phyloP scores from a whole-genome alignment of 306 rosid species.

The Parietaria judaica region DNA sequence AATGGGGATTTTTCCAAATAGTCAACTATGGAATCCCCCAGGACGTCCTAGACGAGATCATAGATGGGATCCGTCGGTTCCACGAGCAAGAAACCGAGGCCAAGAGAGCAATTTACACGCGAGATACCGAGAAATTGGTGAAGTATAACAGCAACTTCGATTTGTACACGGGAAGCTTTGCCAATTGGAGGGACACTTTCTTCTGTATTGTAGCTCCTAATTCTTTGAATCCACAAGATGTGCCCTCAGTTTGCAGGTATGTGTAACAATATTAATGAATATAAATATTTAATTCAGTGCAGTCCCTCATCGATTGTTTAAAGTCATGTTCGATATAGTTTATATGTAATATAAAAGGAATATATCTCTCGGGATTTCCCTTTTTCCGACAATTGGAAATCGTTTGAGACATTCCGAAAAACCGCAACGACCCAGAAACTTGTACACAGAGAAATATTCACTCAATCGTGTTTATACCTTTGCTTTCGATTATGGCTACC shows the following conservation, averaged over 20 bases:
- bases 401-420: too few species aligned
- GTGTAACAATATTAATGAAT: too few species aligned
- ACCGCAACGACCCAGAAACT: too few species aligned
- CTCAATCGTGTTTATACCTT: too few species aligned
- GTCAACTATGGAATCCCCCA: constrained; percentile 36
- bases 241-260: constrained; percentile 43
- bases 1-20: constrained; percentile 43
- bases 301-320: too few species aligned
- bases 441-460: too few species aligned
- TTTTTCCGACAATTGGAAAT: too few species aligned
- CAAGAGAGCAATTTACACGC: constrained; percentile 24
- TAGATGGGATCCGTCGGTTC: constrained; percentile 27
- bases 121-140: constrained; percentile 15
- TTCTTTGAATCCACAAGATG: constrained; percentile 31
- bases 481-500: too few species aligned
- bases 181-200: constrained; percentile 45
- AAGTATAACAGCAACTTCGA: constrained; percentile 23
- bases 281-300: too few species aligned
- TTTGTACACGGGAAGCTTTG: constrained; percentile 13
- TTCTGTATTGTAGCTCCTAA: constrained; percentile 14
- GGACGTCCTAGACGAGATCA: constrained; percentile 23
- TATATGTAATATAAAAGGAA: too few species aligned
- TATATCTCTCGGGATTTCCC: too few species aligned
- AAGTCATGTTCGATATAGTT: too few species aligned
- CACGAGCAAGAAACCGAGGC: constrained; percentile 31